Base-by-base conservation (phyloP, 495 filamentous ascomycete species). In the Hypomontagnella monticulosa region DNA sequence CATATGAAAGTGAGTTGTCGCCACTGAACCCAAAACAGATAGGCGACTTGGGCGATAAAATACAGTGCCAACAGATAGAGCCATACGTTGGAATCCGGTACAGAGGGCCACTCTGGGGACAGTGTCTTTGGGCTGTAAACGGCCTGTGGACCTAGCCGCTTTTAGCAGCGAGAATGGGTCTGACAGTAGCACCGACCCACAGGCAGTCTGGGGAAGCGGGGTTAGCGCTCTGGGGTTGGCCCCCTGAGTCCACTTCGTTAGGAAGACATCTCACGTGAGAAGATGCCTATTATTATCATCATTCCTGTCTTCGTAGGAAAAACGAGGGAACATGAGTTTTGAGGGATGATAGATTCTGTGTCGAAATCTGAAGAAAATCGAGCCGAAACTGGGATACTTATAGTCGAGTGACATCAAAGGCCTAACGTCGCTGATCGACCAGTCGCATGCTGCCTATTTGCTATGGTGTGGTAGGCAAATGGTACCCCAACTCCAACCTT, bases 121-220 rank as follows among this genome's bases (percentile, higher is more conserved):
- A 64, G 53, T 47, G 53, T 30, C 6, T 57, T 57, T 32, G 14
- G 19, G 9, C 30, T n/a, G 14, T 52, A 10, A 44, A 30, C 52
- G 18, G 16, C 14, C 20, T 52, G 40, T 62, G 52, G 50, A 47
- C 16, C 64, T 60, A 44, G 38, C 55, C 55, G 49, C 38, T 48
- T 58, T 47, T 44, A 56, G 38, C 15, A 47, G 27, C 38, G 18
- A 33, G 12, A 53, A 20, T 37, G 47, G 47, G 14, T 46, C 16
- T 68, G 48, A 42, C 36, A 46, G 23, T 37, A 48, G 40, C 41
- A 33, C 18, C 12, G 49, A 51, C 20, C 66, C 66, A 63, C 66
- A 33, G 1, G 23, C 8, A 66, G 41, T 66, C 66, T 42, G 66
- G 66, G 66, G 66, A 65, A 65, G 66, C 60, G 66, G 66, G 66